A percentile compares a stretch with the other conserved stretches of the same genome.
phyloP scores from a whole-genome alignment of 106 monocot genomes.

The Hemerocallis citrina region DNA sequence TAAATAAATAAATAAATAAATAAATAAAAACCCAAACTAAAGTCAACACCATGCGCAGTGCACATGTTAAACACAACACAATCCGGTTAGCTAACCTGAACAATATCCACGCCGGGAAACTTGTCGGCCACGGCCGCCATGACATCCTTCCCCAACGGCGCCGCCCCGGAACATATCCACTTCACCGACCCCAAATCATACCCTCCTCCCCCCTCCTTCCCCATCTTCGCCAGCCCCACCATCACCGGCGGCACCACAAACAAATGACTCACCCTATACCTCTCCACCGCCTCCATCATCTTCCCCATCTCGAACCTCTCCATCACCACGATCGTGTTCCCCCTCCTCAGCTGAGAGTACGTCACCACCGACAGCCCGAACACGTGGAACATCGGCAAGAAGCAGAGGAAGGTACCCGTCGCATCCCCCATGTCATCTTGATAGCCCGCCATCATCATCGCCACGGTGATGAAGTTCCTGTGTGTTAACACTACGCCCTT shows the following conservation, averaged over 20 bases:
- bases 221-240: slow-evolving; percentile 86
- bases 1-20: too few species aligned
- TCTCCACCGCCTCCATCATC: slow-evolving; percentile 38
- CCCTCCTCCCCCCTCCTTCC: slow-evolving; percentile 23
- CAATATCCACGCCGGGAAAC: slow-evolving; percentile 26
- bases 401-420: slow-evolving; percentile 42
- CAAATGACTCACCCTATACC: slow-evolving; percentile 35
- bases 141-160: slow-evolving; percentile 76
- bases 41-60: too few species aligned
- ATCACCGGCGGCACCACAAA: slow-evolving; percentile 71
- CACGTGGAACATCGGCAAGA: slow-evolving; percentile 82
- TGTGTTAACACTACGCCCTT: slow-evolving; percentile 77
- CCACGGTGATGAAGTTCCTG: slow-evolving; percentile 54
- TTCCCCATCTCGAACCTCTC: slow-evolving; percentile 54
- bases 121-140: slow-evolving; percentile 46
- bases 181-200: slow-evolving; percentile 60
- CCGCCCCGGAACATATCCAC: slow-evolving; percentile 45
- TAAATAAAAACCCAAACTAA: too few species aligned
- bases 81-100: slow-evolving; percentile 37
- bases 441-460: slow-evolving; percentile 35
- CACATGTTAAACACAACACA: not conserved
- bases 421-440: slow-evolving; percentile 35
- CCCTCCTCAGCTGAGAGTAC: slow-evolving; percentile 53
- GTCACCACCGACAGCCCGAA: slow-evolving; percentile 54
- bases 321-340: slow-evolving; percentile 63